Conservation (phyloP, 306 rosid species). For the Lathyrus sativus region DNA sequence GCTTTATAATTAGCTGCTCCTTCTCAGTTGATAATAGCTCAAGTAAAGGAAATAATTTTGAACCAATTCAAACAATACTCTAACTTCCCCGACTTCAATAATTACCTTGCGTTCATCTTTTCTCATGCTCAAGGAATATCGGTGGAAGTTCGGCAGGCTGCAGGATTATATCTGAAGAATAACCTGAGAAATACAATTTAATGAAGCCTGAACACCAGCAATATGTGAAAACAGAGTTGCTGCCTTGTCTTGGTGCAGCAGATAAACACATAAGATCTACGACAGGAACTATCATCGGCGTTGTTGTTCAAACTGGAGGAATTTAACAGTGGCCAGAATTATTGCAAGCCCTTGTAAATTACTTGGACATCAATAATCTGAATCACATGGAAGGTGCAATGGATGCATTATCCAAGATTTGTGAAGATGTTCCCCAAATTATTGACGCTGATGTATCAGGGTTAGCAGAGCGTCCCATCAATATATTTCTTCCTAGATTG, state of each 20-base stretch:
- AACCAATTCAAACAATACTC: conserved; percentile 86
- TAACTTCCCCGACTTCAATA: conserved; percentile 91
- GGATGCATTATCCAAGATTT: conserved; percentile 98
- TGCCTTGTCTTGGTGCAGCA: conserved; percentile 89
- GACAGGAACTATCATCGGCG: conserved; percentile 82
- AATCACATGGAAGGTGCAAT: conserved; percentile 99
- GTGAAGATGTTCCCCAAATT: conserved; percentile 97
- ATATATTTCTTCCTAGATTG: conserved; percentile 82
- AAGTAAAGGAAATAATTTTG: no score
- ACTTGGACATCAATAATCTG: conserved; percentile 82
- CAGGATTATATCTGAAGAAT: conserved; percentile 87
- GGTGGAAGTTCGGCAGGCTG: conserved; percentile 95
- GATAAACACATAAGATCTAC: conserved; percentile 94
- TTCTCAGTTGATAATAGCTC: conserved; percentile 90
- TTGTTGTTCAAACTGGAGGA: conserved; percentile 82
- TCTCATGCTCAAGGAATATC: conserved; percentile 90
- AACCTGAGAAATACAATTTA: conserved; percentile 70
- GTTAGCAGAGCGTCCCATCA: conserved; percentile 92
- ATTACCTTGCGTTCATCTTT: conserved; percentile 87
- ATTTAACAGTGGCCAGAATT: conserved; percentile 90
- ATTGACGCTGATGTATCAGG: conserved; percentile 94
- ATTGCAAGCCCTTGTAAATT: conserved; percentile 88
- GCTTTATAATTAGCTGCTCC: conserved; percentile 96
- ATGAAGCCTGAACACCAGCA: conserved; percentile 77
- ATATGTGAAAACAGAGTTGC: conserved; percentile 86